Percentiles rank a stretch among this genome's conserved stretches.
Evolutionary conservation across 2,329 filamentous ascomycete genomes (phyloP).

Genomic region (Diaporthe batatas): DNA sequence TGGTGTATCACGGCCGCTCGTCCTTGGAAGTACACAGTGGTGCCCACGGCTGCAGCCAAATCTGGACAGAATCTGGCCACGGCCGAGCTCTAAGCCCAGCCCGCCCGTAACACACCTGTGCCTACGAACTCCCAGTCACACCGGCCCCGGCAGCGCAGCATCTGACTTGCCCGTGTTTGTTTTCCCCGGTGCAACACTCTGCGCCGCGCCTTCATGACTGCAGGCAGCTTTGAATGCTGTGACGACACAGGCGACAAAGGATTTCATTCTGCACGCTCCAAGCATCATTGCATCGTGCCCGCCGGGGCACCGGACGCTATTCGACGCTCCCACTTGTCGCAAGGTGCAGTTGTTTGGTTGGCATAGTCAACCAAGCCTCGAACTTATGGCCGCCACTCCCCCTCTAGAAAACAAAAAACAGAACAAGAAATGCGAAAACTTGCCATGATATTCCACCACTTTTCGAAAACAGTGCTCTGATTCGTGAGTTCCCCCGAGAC

Average conservation of each 20-base stretch:
- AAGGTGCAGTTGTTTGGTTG: background rate
- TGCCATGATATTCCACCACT: background rate
- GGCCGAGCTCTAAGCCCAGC: background rate
- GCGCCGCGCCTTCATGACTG: background rate
- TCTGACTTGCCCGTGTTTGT: conserved; percentile 18
- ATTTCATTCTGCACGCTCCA: background rate
- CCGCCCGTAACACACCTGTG: conserved; percentile 14
- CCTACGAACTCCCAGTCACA: conserved; percentile 30
- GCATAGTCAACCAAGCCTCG: too few species aligned
- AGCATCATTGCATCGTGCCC: background rate
- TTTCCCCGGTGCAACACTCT: conserved; percentile 10
- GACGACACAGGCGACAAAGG: background rate
- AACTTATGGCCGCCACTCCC: background rate
- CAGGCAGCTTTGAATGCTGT: background rate
- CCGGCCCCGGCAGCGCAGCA: conserved; percentile 23
- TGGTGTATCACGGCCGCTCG: conserved; percentile 15
- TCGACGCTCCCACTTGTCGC: background rate
- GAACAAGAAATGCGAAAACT: background rate
- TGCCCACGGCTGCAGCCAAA: background rate
- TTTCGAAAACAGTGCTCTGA: background rate
- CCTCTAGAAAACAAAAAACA: too few species aligned
- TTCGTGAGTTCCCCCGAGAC: background rate
- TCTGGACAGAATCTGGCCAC: background rate
- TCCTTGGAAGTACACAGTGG: background rate
- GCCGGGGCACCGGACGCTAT: background rate